Evolutionary conservation across 257 asterid genomes (phyloP), one percentile per base, ranked within the genome.

Genomic region (Haberlea rhodopensis): DNA sequence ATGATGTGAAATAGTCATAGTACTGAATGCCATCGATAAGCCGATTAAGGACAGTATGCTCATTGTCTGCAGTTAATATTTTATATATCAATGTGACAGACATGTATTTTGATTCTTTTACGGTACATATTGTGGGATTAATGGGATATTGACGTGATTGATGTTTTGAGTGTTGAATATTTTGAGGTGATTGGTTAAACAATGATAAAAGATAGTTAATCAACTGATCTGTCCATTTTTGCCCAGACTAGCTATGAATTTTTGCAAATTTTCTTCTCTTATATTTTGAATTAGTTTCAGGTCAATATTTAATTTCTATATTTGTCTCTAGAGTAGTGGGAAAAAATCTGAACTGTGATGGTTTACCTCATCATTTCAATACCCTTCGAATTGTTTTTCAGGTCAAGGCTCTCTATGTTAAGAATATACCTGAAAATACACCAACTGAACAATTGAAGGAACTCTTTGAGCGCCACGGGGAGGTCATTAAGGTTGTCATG

Each of bases 391-490:
- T 58, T 57, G 19, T 68, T 57, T 66, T 82, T 65, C 88, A 91
- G 98, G 98, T 91, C 67, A 91, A 89, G 76, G 96, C 98, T 71
- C 96, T 91, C 34, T 91, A 87, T 71, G 88, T 91, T 75, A 91
- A 88, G 86, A 86, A 82, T 60, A 91, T 91, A 73, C 98, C 95
- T 37, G 96, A 91, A 76, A 82, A 81, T 72, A 85, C 98, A 69
- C 28, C 84, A 45, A 84, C 83, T 18, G 98, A 91, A 45, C 86
- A 83, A 59, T 76, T 91, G 75, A 89, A 89, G 83, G 95, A 85
- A 71, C 77, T 84, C 49, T 91, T 91, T 76, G 87, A 83, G 76
- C 84, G 72, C 43, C 95, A 91, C 57, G 98, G 98, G 58, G 96
- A 91, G 70, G 98, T 91, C 56, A 88, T 86, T 16, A 91, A 87